Base-by-base conservation (phyloP, 2,329 filamentous ascomycete genomes). In the Pseudogymnoascus sp. region DNA sequence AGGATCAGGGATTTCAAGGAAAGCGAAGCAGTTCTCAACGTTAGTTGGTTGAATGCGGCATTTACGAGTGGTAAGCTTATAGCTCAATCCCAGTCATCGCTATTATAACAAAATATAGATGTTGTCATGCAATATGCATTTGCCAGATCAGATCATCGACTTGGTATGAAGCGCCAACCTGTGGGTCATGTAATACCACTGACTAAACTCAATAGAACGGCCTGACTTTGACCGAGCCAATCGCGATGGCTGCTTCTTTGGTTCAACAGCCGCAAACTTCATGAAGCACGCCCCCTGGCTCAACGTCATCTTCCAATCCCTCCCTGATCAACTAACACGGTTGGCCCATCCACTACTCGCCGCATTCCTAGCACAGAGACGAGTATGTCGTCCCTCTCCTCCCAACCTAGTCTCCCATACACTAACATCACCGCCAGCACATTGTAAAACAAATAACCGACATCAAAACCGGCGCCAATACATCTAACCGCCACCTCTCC, bases 71-170 rank as follows among this genome's bases (percentile, higher is more conserved):
- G 61, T 64, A 48, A 15, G 15, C 7, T 35, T 15, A 2, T 4
- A 23, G 15, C 15, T 5, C 6, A n/a, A 15, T 35, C 18, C 1
- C 1, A 13, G 6, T 7, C 7, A 23, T 12, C 1, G 6, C 35
- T 23, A 37, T 57, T 13, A 10, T 60, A 39, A 38, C 28, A 34
- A 6, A 6, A n/a, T 26, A 57, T 63, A 58, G 71, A 72, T 63
- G 63, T 69, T 10, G 66, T 72, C 28, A 70, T 67, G 15, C 61
- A 67, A 33, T 71, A 70, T 62, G 64, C 64, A 8, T 66, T 71
- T n/a, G 71, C 64, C 38, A 38, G 62, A 13, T 63, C 57, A 23
- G 63, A 64, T 60, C 63, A 68, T 45, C 59, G 62, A 35, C 61
- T 68, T 4, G 45, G 45, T 52, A 52, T 30, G n/a, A 52, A 30